phyloP scores from a whole-genome alignment of 2,329 filamentous ascomycete species.

The Colletotrichum sp. region DNA sequence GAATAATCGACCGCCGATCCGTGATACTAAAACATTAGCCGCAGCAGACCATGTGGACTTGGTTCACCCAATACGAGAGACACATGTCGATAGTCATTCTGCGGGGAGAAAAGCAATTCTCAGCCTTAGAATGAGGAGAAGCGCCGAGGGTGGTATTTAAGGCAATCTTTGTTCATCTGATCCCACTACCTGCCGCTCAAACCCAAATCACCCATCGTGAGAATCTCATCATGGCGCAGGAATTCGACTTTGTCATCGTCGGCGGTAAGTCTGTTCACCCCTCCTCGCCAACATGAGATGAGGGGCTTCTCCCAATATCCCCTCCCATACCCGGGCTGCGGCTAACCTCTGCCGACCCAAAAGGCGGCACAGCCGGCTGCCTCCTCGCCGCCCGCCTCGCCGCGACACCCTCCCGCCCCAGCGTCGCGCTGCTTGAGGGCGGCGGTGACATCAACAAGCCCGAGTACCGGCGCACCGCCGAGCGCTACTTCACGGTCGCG shows the following conservation, averaged over 20 bases:
- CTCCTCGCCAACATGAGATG: neutral
- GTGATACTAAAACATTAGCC: neutral
- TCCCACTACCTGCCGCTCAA: neutral
- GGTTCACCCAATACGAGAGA: neutral
- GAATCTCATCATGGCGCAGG: neutral
- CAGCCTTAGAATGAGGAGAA: neutral
- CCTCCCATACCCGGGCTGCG: neutral
- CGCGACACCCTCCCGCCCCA: slow-evolving; percentile 47
- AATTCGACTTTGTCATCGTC: slow-evolving; percentile 38
- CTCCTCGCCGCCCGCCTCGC: slow-evolving; percentile 59
- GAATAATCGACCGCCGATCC: neutral
- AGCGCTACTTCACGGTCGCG: slow-evolving; percentile 58
- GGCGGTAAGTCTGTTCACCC: slow-evolving; percentile 29
- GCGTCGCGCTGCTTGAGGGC: slow-evolving; percentile 65
- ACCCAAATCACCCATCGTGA: neutral
- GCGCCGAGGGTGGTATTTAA: neutral
- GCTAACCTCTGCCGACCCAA: neutral
- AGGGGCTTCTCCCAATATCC: neutral
- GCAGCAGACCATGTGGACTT: neutral
- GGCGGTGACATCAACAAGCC: slow-evolving; percentile 51
- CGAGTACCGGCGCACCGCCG: slow-evolving; percentile 50
- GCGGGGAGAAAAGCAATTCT: neutral
- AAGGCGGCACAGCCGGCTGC: slow-evolving; percentile 66
- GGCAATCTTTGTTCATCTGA: neutral
- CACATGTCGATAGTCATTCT: neutral